Percentiles rank a stretch among this genome's conserved stretches.
phyloP scores from a whole-genome alignment of 2,329 filamentous ascomycete species.

The Phialocephala subalpina region DNA sequence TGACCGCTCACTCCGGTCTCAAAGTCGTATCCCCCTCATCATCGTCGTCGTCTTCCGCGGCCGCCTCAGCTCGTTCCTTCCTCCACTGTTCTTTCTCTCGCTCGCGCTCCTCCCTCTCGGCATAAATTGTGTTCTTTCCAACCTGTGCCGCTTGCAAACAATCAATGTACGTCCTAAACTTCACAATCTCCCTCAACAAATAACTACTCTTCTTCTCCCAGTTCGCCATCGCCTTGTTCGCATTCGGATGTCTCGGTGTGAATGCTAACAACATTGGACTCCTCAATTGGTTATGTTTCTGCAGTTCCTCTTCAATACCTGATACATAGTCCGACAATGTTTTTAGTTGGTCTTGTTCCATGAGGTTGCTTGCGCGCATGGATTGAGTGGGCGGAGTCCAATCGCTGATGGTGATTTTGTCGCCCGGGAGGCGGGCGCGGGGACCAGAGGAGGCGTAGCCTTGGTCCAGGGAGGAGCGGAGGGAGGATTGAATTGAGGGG shows the following conservation, averaged over 20 bases:
- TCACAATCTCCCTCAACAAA: constrained; percentile 91
- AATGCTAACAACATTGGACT: constrained; percentile 90
- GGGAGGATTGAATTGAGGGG: constrained; percentile 62
- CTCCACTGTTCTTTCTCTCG: constrained; percentile 24
- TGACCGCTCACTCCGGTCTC: constrained; percentile 19
- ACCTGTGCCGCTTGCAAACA: constrained; percentile 75
- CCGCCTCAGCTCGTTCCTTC: constrained; percentile 31
- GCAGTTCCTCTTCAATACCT: constrained; percentile 84
- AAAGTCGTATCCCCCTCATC: constrained; percentile 35
- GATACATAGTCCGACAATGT: constrained; percentile 81
- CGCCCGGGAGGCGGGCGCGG: constrained; percentile 76
- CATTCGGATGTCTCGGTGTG: constrained; percentile 83
- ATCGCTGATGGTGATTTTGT: constrained; percentile 83
- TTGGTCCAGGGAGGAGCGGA: constrained; percentile 65
- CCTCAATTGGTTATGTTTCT: constrained; percentile 87
- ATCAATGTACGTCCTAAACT: constrained; percentile 96
- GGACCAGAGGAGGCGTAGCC: constrained; percentile 34
- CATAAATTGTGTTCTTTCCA: constrained; percentile 74
- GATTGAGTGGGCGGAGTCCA: constrained; percentile 92
- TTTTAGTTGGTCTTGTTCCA: constrained; percentile 82
- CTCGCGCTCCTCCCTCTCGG: constrained; percentile 56
- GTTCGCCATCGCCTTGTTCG: constrained; percentile 86
- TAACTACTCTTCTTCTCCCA: constrained; percentile 98
- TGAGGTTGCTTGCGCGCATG: constrained; percentile 81
- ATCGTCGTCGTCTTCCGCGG: constrained; percentile 32